Evolutionary conservation across 2,329 filamentous ascomycete species (phyloP).

Genomic region (Paraphaeosphaeria sporulosa): DNA sequence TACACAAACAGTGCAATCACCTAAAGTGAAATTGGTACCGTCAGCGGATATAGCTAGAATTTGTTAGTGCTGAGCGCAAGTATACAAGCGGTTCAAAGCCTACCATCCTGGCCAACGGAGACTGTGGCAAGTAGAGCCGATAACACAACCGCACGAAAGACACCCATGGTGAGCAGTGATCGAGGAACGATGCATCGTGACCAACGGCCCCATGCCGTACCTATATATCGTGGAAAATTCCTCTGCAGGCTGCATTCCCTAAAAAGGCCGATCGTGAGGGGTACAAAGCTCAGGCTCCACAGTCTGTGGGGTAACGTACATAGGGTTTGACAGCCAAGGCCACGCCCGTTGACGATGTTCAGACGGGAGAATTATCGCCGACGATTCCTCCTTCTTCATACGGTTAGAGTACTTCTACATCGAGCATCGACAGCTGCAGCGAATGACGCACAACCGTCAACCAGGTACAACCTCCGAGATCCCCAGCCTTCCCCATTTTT

Average conservation of each 20-base stretch:
- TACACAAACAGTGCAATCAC: too few species aligned
- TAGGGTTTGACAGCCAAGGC: conserved; percentile 1
- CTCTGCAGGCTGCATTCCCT: background rate
- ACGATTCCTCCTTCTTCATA: conserved; percentile 1
- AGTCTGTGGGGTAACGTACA: conserved; percentile 5
- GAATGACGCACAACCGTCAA: background rate
- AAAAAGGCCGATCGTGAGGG: conserved; percentile 12
- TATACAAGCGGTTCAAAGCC: background rate
- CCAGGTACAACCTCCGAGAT: background rate
- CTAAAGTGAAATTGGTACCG: conserved; percentile 63
- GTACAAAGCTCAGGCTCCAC: conserved; percentile 8
- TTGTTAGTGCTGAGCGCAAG: conserved; percentile 12
- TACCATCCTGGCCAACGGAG: conserved; percentile 28
- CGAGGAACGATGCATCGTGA: background rate
- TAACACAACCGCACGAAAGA: conserved; percentile 4
- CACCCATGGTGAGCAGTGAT: background rate
- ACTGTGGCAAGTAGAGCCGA: conserved; percentile 24
- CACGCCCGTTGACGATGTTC: background rate
- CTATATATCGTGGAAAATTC: conserved; percentile 1
- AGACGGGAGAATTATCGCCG: conserved; percentile 5
- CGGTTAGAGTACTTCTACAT: background rate
- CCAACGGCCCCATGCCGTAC: background rate
- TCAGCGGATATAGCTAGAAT: conserved; percentile 60
- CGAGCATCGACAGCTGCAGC: background rate
- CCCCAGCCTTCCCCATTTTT: background rate